Percentiles rank a stretch among this genome's conserved stretches.
phyloP scores from a whole-genome alignment of 306 rosid genomes.

The Corylus heterophylla region DNA sequence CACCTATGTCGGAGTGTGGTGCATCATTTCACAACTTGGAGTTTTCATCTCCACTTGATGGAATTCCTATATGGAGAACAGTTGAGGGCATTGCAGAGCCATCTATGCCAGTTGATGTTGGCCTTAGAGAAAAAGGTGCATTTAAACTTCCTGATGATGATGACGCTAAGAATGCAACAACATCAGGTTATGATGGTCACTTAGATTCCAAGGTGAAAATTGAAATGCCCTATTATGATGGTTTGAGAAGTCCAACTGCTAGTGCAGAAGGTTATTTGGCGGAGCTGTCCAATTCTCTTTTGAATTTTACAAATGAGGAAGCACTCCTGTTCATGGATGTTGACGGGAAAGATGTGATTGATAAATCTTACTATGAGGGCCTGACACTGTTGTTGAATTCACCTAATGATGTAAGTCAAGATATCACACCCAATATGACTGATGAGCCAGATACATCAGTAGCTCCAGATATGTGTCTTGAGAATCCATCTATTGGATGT shows the following conservation, averaged over 20 bases:
- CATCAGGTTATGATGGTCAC: constrained; percentile 30
- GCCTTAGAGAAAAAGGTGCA: constrained; percentile 29
- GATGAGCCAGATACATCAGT: constrained; percentile 39
- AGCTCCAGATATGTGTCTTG: constrained; percentile 38
- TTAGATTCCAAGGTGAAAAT: constrained; percentile 27
- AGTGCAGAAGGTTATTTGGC: constrained; percentile 66
- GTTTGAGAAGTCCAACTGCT: constrained; percentile 45
- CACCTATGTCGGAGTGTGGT: constrained; percentile 64
- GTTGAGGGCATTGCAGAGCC: constrained; percentile 38
- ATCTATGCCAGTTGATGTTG: constrained; percentile 37
- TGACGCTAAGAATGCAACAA: constrained; percentile 29
- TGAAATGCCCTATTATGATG: constrained; percentile 36
- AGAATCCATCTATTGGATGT: constrained; percentile 38
- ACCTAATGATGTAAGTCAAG: constrained; percentile 48
- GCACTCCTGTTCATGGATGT: constrained; percentile 63
- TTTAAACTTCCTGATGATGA: constrained; percentile 40
- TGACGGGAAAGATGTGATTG: constrained; percentile 67
- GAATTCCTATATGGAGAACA: constrained; percentile 62
- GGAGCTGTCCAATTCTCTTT: constrained; percentile 75
- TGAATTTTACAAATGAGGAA: constrained; percentile 78
- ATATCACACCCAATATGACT: constrained; percentile 33
- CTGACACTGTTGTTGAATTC: constrained; percentile 71
- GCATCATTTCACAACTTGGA: constrained; percentile 61
- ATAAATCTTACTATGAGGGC: constrained; percentile 78
- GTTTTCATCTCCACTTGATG: constrained; percentile 65